Conservation (phyloP, 208 protist genomes). For the Tritrichomonas foetus region DNA sequence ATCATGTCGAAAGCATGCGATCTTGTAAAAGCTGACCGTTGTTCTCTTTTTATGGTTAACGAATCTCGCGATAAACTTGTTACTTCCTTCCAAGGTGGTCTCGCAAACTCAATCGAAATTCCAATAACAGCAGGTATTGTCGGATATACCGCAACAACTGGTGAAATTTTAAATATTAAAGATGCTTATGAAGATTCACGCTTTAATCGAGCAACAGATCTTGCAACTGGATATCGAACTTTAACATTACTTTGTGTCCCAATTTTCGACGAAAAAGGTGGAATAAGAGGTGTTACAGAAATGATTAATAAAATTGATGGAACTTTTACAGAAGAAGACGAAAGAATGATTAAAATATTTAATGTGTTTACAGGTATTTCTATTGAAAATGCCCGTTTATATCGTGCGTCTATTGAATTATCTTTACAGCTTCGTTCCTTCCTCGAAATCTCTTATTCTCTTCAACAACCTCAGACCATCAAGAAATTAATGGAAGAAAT, state of each 20-base stretch:
- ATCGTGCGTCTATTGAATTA: neutral
- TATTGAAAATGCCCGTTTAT: neutral
- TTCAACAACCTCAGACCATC: neutral
- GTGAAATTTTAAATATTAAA: neutral
- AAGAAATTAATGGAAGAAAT: neutral
- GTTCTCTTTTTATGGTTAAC: neutral
- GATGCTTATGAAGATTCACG: constrained; percentile 27
- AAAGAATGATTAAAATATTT: neutral
- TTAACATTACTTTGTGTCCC: neutral
- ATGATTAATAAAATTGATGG: constrained; percentile 38
- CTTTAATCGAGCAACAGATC: neutral
- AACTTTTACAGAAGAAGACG: neutral
- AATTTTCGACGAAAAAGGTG: neutral
- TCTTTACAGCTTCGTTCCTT: neutral
- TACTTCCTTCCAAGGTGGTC: neutral
- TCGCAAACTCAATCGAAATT: neutral
- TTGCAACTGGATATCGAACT: neutral
- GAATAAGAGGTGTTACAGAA: neutral
- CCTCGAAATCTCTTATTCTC: neutral
- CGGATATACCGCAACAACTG: neutral
- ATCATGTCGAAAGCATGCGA: neutral
- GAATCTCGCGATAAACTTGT: neutral
- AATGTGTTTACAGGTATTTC: constrained; percentile 28
- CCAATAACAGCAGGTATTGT: neutral
- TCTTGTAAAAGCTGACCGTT: neutral